These are phyloP conservation scores for Suillus plorans DNA, from an alignment of 768 basidiomycete species.

Conservation along the genomic window DNA sequence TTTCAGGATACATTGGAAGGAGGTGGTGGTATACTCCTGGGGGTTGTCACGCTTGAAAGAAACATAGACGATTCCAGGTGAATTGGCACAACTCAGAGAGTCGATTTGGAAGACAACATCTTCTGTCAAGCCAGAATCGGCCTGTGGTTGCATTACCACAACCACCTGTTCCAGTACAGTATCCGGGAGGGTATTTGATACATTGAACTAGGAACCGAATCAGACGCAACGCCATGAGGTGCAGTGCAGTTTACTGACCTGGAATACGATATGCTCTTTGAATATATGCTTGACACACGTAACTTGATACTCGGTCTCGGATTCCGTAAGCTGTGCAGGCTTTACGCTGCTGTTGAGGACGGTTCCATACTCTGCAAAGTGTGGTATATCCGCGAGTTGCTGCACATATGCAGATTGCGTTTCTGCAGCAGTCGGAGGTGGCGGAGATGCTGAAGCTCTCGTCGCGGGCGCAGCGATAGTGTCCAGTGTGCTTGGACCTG, in stretches of 20 bases:
- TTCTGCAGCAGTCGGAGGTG: constrained; percentile 82
- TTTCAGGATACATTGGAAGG: constrained; percentile 89
- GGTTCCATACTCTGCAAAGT: constrained; percentile 81
- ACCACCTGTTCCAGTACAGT: constrained; percentile 94
- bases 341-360: constrained; percentile 84
- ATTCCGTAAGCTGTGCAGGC: constrained; percentile 86
- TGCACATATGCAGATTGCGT: constrained; percentile 84
- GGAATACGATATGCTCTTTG: constrained; percentile 94
- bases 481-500: constrained; percentile 85
- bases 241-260: constrained; percentile 49
- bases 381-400: constrained; percentile 84
- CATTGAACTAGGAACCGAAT: constrained; percentile 71
- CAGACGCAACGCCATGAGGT: constrained; percentile 7
- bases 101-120: constrained; percentile 92
- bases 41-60: constrained; percentile 87
- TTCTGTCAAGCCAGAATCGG: constrained; percentile 77
- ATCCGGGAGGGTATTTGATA: constrained; percentile 94
- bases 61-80: constrained; percentile 88
- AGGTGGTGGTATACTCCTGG: constrained; percentile 73
- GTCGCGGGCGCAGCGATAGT: constrained; percentile 74
- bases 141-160: constrained; percentile 85
- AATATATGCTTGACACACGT: constrained; percentile 96
- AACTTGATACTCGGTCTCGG: constrained; percentile 97
- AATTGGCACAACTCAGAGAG: constrained; percentile 63
- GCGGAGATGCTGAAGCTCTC: constrained; percentile 57